Conservation (phyloP, 2,329 filamentous ascomycete genomes). For the Penicillium sp. region DNA sequence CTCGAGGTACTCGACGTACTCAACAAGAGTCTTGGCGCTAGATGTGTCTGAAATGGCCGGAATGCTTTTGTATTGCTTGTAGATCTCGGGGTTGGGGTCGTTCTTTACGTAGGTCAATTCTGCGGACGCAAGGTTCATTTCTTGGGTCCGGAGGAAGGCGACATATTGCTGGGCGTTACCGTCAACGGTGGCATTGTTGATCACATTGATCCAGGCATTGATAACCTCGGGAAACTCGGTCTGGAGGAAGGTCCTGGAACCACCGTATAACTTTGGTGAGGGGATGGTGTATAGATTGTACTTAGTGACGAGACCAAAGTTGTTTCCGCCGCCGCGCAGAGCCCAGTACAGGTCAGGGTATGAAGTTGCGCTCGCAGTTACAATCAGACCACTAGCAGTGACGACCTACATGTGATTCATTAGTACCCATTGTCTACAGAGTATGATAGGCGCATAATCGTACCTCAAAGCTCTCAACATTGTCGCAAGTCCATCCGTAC, state of each 20-base stretch:
- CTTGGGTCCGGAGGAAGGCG: slow-evolving; percentile 31
- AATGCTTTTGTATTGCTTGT: slow-evolving; percentile 39
- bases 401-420: slow-evolving; percentile 19
- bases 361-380: slow-evolving; percentile 32
- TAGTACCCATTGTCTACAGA: not conserved
- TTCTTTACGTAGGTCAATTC: slow-evolving; percentile 43
- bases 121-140: slow-evolving; percentile 30
- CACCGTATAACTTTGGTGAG: slow-evolving; percentile 43
- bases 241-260: slow-evolving; percentile 31
- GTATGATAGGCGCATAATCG: not conserved
- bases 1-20: slow-evolving; percentile 40
- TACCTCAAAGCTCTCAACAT: slow-evolving; percentile 37
- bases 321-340: slow-evolving; percentile 43
- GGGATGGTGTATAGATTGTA: slow-evolving; percentile 44
- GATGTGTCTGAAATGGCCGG: slow-evolving; percentile 32
- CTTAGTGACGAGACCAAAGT: slow-evolving; percentile 41
- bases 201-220: slow-evolving; percentile 35
- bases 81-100: slow-evolving; percentile 38
- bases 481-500: slow-evolving; percentile 41
- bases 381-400: slow-evolving; percentile 30
- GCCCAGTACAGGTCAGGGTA: slow-evolving; percentile 44
- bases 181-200: slow-evolving; percentile 33
- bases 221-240: slow-evolving; percentile 32
- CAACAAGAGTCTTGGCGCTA: slow-evolving; percentile 28
- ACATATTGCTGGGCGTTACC: slow-evolving; percentile 38